phyloP scores from a whole-genome alignment of 192 early-diverging fungal species.

The Lunasporangiospora selenospora region DNA sequence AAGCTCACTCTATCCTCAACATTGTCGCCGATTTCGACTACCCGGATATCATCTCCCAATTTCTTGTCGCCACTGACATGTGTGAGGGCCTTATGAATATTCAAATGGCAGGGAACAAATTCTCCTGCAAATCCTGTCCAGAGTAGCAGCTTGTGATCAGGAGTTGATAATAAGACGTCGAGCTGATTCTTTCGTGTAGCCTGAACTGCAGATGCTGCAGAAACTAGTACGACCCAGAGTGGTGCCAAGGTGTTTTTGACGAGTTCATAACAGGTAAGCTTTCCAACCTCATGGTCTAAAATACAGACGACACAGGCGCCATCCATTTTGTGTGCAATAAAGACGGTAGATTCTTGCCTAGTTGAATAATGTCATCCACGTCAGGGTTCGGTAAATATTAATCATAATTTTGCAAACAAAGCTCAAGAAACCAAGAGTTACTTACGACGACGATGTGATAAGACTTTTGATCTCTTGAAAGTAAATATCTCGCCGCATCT shows the following conservation, averaged over 20 bases:
- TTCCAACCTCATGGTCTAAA: conserved; percentile 17
- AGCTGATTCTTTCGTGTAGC: conserved; percentile 36
- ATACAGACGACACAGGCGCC: conserved; percentile 36
- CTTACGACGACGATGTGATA: conserved; percentile 26
- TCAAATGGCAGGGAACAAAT: conserved; percentile 26
- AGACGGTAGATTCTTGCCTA: conserved; percentile 24
- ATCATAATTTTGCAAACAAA: not conserved
- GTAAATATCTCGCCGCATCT: conserved; percentile 28
- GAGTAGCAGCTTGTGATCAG: conserved; percentile 33
- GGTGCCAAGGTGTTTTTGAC: conserved; percentile 8
- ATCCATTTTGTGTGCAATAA: conserved; percentile 40
- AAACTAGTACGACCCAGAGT: conserved; percentile 35
- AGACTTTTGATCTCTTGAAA: conserved; percentile 23
- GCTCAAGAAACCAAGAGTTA: not conserved
- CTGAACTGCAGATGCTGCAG: conserved; percentile 48
- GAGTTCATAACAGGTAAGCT: conserved; percentile 17
- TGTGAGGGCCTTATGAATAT: not conserved
- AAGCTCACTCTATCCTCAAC: conserved; percentile 51
- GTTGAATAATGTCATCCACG: not conserved
- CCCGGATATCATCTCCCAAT: not conserved
- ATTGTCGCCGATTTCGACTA: conserved; percentile 40
- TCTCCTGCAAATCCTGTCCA: conserved; percentile 48
- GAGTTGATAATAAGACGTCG: conserved; percentile 51
- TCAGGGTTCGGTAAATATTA: not conserved
- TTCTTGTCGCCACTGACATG: not conserved